Percentiles rank a stretch among this genome's conserved stretches.
Evolutionary conservation across 305 asterid species (phyloP).

Genomic region (Fraxinus angustifolia): DNA sequence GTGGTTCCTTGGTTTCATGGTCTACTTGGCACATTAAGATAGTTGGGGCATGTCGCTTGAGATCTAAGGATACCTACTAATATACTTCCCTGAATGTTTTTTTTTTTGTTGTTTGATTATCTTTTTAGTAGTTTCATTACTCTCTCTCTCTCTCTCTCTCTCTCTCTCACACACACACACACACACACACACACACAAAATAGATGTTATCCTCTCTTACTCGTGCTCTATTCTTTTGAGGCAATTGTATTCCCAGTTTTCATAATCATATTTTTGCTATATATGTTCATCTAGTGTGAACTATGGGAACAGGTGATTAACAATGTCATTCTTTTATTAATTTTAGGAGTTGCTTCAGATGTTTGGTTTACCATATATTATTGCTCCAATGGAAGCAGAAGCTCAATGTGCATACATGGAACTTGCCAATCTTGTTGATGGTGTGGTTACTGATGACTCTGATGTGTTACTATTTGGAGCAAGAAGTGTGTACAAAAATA

Average conservation of each 20-base stretch:
- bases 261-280: background rate
- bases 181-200: background rate
- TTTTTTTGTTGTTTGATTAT: background rate
- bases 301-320: conserved; percentile 13
- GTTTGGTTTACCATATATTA: conserved; percentile 92
- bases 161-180: background rate
- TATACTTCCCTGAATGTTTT: conserved; percentile 7
- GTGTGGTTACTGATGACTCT: conserved; percentile 95
- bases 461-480: conserved; percentile 94
- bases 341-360: conserved; percentile 94
- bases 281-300: background rate
- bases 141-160: background rate
- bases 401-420: conserved; percentile 98
- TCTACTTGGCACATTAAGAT: background rate
- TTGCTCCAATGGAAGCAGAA: conserved; percentile 99
- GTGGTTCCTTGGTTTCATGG: background rate
- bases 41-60: background rate
- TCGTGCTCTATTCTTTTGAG: background rate
- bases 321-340: conserved; percentile 15
- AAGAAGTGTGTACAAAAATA: conserved; percentile 82
- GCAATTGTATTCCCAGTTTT: background rate
- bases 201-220: background rate
- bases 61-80: background rate
- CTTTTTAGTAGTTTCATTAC: background rate
- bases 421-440: conserved; percentile 82